Percentiles rank a stretch among this genome's conserved stretches.
Evolutionary conservation across 441 rosid genomes (phyloP).

Genomic region (Bocquillonia castaneifolia): DNA sequence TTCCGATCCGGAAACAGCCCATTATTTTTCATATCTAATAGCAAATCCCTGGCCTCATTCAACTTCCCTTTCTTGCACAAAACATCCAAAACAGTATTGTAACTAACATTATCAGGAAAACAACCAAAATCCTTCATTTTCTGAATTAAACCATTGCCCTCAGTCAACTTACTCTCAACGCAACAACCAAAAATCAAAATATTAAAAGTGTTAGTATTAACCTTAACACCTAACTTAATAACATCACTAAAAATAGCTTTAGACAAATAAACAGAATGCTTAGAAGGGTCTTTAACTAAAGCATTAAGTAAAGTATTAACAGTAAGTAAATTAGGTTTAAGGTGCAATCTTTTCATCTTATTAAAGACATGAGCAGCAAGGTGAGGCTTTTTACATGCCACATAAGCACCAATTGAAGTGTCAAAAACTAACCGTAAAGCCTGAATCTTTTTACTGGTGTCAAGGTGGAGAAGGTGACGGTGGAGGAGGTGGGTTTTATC

Average conservation of each 20-base stretch:
- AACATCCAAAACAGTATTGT: slow-evolving; percentile 66
- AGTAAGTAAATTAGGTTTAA: slow-evolving; percentile 60
- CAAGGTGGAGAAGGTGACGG: slow-evolving; percentile 41
- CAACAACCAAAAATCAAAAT: slow-evolving; percentile 69
- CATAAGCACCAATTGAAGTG: slow-evolving; percentile 55
- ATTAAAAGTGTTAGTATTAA: slow-evolving; percentile 53
- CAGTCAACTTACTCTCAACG: slow-evolving; percentile 48
- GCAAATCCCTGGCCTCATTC: slow-evolving; percentile 56
- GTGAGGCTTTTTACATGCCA: slow-evolving; percentile 54
- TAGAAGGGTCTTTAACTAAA: slow-evolving; percentile 60
- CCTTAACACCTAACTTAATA: slow-evolving; percentile 42
- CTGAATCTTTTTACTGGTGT: slow-evolving; percentile 19
- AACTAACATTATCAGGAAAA: slow-evolving; percentile 57
- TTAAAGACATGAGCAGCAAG: slow-evolving; percentile 60
- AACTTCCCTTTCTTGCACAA: slow-evolving; percentile 73
- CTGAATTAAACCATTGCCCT: slow-evolving; percentile 42
- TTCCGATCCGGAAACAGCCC: slow-evolving; percentile 52
- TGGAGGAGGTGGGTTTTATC: slow-evolving; percentile 48
- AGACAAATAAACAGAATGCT: slow-evolving; percentile 45
- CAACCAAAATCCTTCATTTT: slow-evolving; percentile 56
- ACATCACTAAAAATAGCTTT: slow-evolving; percentile 52
- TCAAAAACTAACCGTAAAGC: slow-evolving; percentile 52
- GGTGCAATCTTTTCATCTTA: slow-evolving; percentile 52
- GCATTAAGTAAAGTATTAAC: slow-evolving; percentile 63
- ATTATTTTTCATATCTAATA: slow-evolving; percentile 59